phyloP scores from a whole-genome alignment of 495 filamentous ascomycete genomes.

The Polyplosphaeria fusca region DNA sequence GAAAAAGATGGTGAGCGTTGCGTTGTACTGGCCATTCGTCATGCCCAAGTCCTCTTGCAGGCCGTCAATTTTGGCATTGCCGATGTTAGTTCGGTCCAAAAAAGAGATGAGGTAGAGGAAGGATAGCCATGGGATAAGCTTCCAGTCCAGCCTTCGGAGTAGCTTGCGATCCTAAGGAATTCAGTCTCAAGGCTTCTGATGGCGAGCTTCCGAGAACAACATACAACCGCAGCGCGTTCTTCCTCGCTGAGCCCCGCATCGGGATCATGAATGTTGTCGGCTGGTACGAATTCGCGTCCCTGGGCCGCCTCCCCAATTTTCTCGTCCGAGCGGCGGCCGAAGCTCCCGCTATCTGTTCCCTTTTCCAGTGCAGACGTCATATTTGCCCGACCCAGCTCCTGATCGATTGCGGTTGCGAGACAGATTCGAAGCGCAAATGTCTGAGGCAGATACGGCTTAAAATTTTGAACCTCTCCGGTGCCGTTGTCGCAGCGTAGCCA shows the following conservation, averaged over 20 bases:
- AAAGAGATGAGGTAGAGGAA: conserved; percentile 84
- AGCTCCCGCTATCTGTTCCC: neutral
- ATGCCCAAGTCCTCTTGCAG: conserved; percentile 63
- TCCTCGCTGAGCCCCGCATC: conserved; percentile 65
- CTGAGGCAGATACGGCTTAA: too few relatives aligned
- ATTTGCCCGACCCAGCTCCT: neutral
- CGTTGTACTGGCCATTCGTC: conserved; percentile 69
- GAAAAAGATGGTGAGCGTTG: conserved; percentile 82
- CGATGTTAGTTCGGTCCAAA: conserved; percentile 64
- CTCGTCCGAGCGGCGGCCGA: conserved; percentile 17
- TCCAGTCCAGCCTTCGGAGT: conserved; percentile 66
- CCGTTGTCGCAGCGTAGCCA: too few relatives aligned
- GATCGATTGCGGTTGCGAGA: neutral
- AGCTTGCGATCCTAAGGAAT: conserved; percentile 42
- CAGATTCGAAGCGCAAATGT: neutral
- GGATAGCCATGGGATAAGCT: conserved; percentile 77
- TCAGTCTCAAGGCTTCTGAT: neutral
- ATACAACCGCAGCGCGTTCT: conserved; percentile 65
- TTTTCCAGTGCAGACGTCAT: conserved; percentile 16
- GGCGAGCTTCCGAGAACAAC: conserved; percentile 24
- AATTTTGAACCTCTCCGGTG: too few relatives aligned
- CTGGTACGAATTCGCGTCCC: neutral
- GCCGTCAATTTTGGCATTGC: conserved; percentile 82
- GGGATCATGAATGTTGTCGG: conserved; percentile 53
- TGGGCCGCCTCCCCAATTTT: conserved; percentile 15